phyloP scores from a whole-genome alignment of 2,329 filamentous ascomycete genomes.

The Trichophyton rubrum region DNA sequence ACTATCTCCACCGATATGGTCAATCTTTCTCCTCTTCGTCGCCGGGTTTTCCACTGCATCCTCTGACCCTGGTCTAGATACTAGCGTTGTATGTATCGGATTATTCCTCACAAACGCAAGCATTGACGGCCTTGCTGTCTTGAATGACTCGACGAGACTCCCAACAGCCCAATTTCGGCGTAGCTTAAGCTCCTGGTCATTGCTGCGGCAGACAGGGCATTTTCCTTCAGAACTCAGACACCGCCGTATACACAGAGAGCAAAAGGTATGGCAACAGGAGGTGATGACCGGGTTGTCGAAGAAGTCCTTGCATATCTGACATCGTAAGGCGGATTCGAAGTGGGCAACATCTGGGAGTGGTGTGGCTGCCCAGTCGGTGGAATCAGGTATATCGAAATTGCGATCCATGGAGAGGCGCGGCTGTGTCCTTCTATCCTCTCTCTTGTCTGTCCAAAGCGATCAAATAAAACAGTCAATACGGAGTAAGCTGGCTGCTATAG shows the following conservation, averaged over 20 bases:
- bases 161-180: constrained; percentile 74
- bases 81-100: constrained; percentile 41
- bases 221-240: constrained; percentile 71
- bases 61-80: constrained; percentile 28
- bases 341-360: constrained; percentile 33
- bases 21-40: constrained; percentile 27
- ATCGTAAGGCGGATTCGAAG: constrained; percentile 75
- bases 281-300: constrained; percentile 91
- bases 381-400: constrained; percentile 31
- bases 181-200: constrained; percentile 73
- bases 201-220: constrained; percentile 69
- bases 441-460: not conserved
- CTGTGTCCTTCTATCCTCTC: not conserved
- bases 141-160: constrained; percentile 71
- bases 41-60: constrained; percentile 20
- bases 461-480: not conserved
- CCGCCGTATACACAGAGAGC: constrained; percentile 84
- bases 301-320: constrained; percentile 97
- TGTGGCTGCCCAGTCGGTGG: constrained; percentile 35
- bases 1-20: constrained; percentile 14
- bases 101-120: constrained; percentile 49
- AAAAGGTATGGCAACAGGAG: constrained; percentile 90
- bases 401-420: constrained; percentile 21
- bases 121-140: constrained; percentile 48
- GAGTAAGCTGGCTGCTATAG: not conserved